phyloP scores from a whole-genome alignment of 805 yeast genomes.

The Metschnikowia amazonensis region DNA sequence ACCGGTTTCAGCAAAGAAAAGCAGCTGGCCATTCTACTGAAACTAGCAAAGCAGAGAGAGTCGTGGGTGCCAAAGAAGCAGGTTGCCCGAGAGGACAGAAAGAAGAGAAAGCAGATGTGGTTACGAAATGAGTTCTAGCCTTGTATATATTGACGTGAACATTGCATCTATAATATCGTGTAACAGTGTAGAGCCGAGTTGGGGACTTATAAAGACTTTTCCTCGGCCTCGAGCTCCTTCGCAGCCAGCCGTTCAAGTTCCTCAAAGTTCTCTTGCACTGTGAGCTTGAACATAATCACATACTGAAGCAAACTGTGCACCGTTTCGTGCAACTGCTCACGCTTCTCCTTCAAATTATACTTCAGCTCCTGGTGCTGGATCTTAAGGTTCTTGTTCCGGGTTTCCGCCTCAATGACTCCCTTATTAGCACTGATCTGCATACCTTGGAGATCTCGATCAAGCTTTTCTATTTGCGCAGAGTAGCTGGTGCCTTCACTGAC shows the following conservation, averaged over 20 bases:
- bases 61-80: conserved; percentile 48
- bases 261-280: conserved; percentile 61
- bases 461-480: conserved; percentile 61
- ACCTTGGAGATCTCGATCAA: conserved; percentile 53
- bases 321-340: conserved; percentile 48
- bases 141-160: conserved; percentile 1
- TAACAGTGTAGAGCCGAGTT: no score
- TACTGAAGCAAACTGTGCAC: conserved; percentile 56
- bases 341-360: conserved; percentile 44
- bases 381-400: conserved; percentile 46
- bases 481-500: conserved; percentile 49
- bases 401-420: conserved; percentile 45
- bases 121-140: conserved; percentile 49
- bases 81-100: conserved; percentile 52
- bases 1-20: conserved; percentile 44
- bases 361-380: conserved; percentile 50
- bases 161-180: conserved; percentile 2
- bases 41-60: conserved; percentile 43
- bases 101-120: conserved; percentile 61
- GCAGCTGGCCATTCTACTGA: conserved; percentile 41
- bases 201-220: not conserved
- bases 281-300: conserved; percentile 61
- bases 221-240: conserved; percentile 30
- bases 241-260: conserved; percentile 48
- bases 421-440: conserved; percentile 48